Evolutionary conservation across 345 rosid genomes (phyloP), one percentile per base, ranked within the genome.

Genomic region (Pugionium cornutum): DNA sequence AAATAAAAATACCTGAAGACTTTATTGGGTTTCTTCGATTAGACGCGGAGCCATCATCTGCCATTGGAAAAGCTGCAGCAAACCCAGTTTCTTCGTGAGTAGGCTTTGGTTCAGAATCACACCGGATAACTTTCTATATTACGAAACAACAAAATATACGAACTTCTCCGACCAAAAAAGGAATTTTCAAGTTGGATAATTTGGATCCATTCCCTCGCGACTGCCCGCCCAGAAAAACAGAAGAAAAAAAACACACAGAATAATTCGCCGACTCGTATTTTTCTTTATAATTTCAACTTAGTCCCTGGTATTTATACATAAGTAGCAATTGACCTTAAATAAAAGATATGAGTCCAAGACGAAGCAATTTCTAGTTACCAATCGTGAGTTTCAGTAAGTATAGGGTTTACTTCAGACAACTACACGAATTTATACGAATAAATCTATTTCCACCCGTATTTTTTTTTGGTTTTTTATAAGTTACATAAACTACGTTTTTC

Each of bases 21-120:
- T 89, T 89, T 66, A 85, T 78, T 26, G 91, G 91, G 72, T 89
- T 89, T 77, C 94, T 80, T 78, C 69, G 74, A 51, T 76, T 80
- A 78, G 76, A 75, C 48, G 81, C 41, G 7, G 75, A 64, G 62
- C 80, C 77, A 36, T 87, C 96, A 11, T 85, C 96, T 9, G 92
- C 90, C 98, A 89, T 89, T 66, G 11, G 4, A 48, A 79, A 43
- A 44, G 48, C 18, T 2, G 2, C n/a, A 54, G 61, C 62, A 52
- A 4, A 4, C 8, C 39, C 35, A 42, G 37, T 34, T 54, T 62
- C 54, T 42, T 50, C 48, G 1, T 0, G 35, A 31, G 45, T 59
- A 66, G 57, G 39, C 39, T n/a, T 45, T 45, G 72, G 31, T 43
- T 58, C 43, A 7, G 51, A 59, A 59, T 52, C n/a, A 9, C 31